Evolutionary conservation across 768 basidiomycete species (phyloP).

Genomic region (Goffeauzyma gilvescens): DNA sequence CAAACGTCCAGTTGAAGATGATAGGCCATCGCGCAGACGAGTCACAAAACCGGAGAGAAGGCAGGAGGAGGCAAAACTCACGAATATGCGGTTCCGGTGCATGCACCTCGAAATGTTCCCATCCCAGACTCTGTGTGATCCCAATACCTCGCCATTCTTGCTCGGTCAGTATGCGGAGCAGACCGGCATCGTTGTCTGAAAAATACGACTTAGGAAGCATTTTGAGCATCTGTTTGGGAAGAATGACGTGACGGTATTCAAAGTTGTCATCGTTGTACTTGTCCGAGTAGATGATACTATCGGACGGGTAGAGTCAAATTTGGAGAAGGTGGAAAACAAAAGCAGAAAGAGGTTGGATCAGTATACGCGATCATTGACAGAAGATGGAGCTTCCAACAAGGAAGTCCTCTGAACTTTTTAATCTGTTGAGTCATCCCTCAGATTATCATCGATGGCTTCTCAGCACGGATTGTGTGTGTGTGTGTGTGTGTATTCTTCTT

Average conservation of each 20-base stretch:
- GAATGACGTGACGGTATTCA: constrained; percentile 84
- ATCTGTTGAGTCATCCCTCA: too few relatives aligned
- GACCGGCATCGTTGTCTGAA: constrained; percentile 49
- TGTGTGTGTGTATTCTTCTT: too few relatives aligned
- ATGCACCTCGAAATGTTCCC: constrained; percentile 94
- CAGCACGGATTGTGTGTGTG: too few relatives aligned
- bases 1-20: too few relatives aligned
- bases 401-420: too few relatives aligned
- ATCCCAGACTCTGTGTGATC: constrained; percentile 85
- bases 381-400: too few relatives aligned
- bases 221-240: constrained; percentile 86
- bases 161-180: constrained; percentile 64
- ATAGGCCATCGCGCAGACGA: too few relatives aligned
- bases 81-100: constrained; percentile 35
- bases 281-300: constrained; percentile 31
- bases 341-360: background rate
- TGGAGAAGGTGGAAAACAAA: background rate
- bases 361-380: background rate
- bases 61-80: too few relatives aligned
- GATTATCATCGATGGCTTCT: too few relatives aligned
- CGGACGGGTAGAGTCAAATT: background rate
- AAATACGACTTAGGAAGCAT: constrained; percentile 71
- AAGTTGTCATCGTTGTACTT: constrained; percentile 51
- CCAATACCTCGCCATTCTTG: constrained; percentile 91
- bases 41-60: too few relatives aligned